Evolutionary conservation across 768 basidiomycete genomes (phyloP).

Genomic region (Galerina marginata): DNA sequence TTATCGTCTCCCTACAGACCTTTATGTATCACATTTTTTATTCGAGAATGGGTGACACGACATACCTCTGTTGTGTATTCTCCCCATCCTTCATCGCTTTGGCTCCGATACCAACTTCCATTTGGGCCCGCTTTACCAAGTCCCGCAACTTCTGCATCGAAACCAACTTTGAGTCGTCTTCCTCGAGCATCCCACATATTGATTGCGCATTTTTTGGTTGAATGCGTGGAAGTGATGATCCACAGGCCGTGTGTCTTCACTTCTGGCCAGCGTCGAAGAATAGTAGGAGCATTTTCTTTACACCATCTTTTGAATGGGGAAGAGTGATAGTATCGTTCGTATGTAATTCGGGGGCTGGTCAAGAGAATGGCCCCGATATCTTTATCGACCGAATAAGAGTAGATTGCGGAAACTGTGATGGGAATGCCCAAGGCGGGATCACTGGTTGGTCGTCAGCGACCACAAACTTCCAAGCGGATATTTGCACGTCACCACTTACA

Average conservation of each 20-base stretch:
- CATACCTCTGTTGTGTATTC: conserved; percentile 24
- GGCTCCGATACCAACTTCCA: conserved; percentile 25
- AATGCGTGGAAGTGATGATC: conserved; percentile 28
- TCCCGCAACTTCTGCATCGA: conserved; percentile 21
- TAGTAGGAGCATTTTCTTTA: conserved; percentile 21
- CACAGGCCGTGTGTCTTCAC: conserved; percentile 26
- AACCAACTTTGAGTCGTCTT: conserved; percentile 24
- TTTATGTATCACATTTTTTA: background rate
- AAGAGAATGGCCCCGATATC: conserved; percentile 27
- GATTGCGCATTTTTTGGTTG: conserved; percentile 26
- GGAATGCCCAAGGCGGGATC: conserved; percentile 23
- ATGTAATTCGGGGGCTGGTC: conserved; percentile 24
- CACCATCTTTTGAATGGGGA: conserved; percentile 29
- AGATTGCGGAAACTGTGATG: conserved; percentile 24
- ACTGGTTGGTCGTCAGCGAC: conserved; percentile 12
- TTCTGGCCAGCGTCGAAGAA: conserved; percentile 24
- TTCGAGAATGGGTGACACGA: background rate
- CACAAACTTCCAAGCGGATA: background rate
- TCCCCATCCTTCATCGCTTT: conserved; percentile 28
- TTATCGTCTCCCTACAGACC: conserved; percentile 18
- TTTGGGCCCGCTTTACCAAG: conserved; percentile 21
- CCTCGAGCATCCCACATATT: conserved; percentile 26
- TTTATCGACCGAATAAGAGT: conserved; percentile 23
- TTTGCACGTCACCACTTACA: conserved; percentile 21
- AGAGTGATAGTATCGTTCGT: conserved; percentile 25